phyloP scores from a whole-genome alignment of 805 yeast genomes.

The Wickerhamiella kazuoi region DNA sequence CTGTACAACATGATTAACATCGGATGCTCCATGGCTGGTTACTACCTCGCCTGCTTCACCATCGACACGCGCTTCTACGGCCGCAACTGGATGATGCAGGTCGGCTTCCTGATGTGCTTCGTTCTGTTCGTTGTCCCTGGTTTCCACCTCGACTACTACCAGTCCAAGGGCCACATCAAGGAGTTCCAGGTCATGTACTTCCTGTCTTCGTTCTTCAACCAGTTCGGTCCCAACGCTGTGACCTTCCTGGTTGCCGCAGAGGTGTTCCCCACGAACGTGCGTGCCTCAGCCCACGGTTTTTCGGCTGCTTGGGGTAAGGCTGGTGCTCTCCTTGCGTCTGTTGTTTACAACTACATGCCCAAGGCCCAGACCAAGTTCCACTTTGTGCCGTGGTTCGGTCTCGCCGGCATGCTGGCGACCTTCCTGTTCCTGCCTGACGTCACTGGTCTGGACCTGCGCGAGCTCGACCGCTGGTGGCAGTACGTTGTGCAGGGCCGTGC shows the following conservation, averaged over 20 bases:
- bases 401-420: constrained; percentile 22
- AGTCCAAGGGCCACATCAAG: constrained; percentile 13
- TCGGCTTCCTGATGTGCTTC: constrained; percentile 40
- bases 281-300: constrained; percentile 51
- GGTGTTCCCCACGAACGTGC: constrained; percentile 45
- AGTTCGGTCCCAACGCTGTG: constrained; percentile 49
- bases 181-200: constrained; percentile 39
- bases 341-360: constrained; percentile 24
- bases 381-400: constrained; percentile 25
- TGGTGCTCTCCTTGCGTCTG: constrained; percentile 43
- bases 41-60: constrained; percentile 39
- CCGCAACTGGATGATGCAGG: constrained; percentile 38
- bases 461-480: constrained; percentile 24
- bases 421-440: constrained; percentile 22
- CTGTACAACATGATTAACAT: constrained; percentile 24
- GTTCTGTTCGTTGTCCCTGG: constrained; percentile 38
- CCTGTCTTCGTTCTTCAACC: constrained; percentile 44
- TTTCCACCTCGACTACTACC: constrained; percentile 36
- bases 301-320: constrained; percentile 49
- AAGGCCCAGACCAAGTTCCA: constrained; percentile 20
- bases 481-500: constrained; percentile 21
- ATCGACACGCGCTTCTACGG: constrained; percentile 34
- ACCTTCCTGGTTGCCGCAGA: constrained; percentile 50
- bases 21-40: constrained; percentile 68
- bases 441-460: constrained; percentile 23